These are phyloP conservation scores for Melastoma candidum DNA, from an alignment of 441 rosid genomes.

Conservation along the genomic window DNA sequence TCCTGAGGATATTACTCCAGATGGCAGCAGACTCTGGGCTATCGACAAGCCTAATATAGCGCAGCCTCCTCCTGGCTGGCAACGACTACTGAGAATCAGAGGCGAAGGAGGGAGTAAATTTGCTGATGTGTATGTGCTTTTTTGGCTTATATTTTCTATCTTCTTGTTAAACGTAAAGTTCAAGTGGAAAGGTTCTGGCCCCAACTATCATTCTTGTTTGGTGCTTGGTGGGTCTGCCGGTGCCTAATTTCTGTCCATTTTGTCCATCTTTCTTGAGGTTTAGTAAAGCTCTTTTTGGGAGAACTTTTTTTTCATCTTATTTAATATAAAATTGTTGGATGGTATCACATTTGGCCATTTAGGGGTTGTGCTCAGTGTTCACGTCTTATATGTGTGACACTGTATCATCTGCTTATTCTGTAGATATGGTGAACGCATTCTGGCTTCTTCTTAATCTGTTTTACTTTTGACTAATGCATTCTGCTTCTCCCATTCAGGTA, in stretches of 20 bases:
- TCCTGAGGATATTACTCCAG: slow-evolving; percentile 79
- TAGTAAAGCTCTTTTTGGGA: neutral
- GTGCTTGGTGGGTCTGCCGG: no score
- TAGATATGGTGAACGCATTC: neutral
- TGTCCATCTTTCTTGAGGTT: no score
- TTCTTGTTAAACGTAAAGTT: no score
- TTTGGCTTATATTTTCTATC: neutral
- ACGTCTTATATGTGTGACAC: no score
- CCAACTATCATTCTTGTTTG: no score
- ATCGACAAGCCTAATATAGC: slow-evolving; percentile 88
- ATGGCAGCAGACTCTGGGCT: slow-evolving; percentile 89
- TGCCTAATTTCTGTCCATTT: no score
- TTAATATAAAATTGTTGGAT: neutral
- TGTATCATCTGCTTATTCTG: no score
- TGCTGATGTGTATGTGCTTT: slow-evolving; percentile 76
- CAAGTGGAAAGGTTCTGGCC: no score
- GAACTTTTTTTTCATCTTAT: neutral
- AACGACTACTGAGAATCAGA: slow-evolving; percentile 65
- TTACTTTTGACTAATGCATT: slow-evolving; percentile 1
- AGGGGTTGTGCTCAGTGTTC: no score
- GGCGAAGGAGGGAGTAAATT: slow-evolving; percentile 83
- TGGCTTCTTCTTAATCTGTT: neutral
- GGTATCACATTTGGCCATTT: no score
- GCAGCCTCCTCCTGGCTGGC: slow-evolving; percentile 90
- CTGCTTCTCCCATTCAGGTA: slow-evolving; percentile 41